Evolutionary conservation across 2,329 filamentous ascomycete genomes (phyloP).

Genomic region (Rhytidhysteron rufulum): DNA sequence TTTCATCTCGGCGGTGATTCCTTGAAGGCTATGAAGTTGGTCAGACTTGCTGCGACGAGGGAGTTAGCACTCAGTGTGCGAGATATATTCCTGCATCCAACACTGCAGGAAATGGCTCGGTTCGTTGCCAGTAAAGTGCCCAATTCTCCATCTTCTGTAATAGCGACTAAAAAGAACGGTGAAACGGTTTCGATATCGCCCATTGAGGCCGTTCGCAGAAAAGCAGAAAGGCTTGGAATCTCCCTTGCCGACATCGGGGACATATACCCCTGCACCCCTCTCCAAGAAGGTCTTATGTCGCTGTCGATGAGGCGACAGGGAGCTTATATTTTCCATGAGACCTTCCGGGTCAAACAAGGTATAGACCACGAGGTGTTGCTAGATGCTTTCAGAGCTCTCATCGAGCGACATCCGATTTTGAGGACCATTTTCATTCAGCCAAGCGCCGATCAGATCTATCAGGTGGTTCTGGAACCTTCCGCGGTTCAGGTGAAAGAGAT

Average conservation of each 20-base stretch:
- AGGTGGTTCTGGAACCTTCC: too few relatives aligned
- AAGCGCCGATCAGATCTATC: too few relatives aligned
- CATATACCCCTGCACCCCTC: constrained; percentile 52
- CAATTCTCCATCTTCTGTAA: too few relatives aligned
- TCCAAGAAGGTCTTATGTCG: constrained; percentile 55
- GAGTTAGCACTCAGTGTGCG: constrained; percentile 31
- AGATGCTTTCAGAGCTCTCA: constrained; percentile 37
- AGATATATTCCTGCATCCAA: constrained; percentile 35
- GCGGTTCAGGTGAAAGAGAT: too few relatives aligned
- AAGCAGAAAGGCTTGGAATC: too few relatives aligned
- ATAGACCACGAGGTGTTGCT: constrained; percentile 24
- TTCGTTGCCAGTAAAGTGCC: too few relatives aligned
- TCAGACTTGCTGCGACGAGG: constrained; percentile 21
- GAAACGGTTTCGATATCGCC: too few relatives aligned
- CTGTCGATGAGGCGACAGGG: constrained; percentile 50
- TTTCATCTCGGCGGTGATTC: constrained; percentile 37
- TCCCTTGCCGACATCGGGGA: constrained; percentile 40
- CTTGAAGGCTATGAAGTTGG: constrained; percentile 34
- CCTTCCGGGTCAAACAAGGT: constrained; percentile 19
- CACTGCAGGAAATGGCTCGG: constrained; percentile 49
- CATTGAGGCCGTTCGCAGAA: too few relatives aligned
- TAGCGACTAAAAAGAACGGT: too few relatives aligned
- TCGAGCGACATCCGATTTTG: constrained; percentile 39
- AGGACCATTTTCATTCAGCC: constrained; percentile 36
- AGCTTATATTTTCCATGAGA: constrained; percentile 50